These are phyloP conservation scores for Syzygium oleosum DNA, from an alignment of 345 rosid species.

Conservation along the genomic window DNA sequence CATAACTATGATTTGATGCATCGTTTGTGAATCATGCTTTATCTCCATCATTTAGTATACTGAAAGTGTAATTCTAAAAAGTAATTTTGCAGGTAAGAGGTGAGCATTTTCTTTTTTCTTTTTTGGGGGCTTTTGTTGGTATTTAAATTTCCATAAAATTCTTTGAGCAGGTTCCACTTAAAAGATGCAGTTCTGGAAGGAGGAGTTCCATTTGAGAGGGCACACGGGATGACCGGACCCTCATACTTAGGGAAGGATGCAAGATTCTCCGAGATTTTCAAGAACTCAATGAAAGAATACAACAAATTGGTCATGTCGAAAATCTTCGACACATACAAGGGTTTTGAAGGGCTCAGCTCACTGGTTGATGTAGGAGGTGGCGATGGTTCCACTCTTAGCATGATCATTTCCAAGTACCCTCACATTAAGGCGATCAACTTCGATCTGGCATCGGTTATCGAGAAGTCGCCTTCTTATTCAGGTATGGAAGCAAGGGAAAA, in stretches of 20 bases:
- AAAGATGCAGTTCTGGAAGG: conserved; percentile 39
- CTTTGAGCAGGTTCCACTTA: conserved; percentile 15
- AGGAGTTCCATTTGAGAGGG: conserved; percentile 33
- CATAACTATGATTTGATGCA: not conserved
- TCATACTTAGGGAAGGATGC: conserved; percentile 23
- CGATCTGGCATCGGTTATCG: conserved; percentile 27
- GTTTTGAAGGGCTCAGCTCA: conserved; percentile 28
- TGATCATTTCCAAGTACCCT: conserved; percentile 37
- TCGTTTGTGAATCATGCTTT: not conserved
- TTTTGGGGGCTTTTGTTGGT: not conserved
- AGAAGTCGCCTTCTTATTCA: conserved; percentile 20
- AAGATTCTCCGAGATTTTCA: conserved; percentile 25
- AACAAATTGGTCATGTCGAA: conserved; percentile 29
- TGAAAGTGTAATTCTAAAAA: not conserved
- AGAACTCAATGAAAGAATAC: conserved; percentile 27
- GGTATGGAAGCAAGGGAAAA: conserved; percentile 3
- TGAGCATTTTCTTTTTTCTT: not conserved
- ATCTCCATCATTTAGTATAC: not conserved
- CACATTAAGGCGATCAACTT: conserved; percentile 38
- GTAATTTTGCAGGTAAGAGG: not conserved
- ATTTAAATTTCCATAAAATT: not conserved
- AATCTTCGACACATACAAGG: conserved; percentile 28
- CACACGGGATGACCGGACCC: conserved; percentile 11
- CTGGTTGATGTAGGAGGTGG: conserved; percentile 61
- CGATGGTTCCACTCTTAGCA: conserved; percentile 38